Base-by-base conservation (phyloP, 2,329 filamentous ascomycete genomes). In the Aspergillus ochraceus region DNA sequence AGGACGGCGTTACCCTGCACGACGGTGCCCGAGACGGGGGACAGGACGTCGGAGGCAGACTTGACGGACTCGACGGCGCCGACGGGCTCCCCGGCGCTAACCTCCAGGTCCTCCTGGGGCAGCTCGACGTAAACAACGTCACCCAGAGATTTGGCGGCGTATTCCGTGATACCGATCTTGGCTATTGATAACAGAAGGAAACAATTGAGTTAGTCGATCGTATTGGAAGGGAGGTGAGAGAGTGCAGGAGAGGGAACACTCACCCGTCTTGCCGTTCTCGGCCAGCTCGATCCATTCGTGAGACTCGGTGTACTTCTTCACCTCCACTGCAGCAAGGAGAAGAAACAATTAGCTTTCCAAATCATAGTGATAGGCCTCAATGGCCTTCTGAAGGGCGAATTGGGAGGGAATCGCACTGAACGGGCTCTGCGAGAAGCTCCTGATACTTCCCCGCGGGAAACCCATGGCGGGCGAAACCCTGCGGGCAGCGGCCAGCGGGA, bases 121-220 rank as follows among this genome's bases (percentile, higher is more conserved):
- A 99, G 89, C 83, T 99, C 95, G 71, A 98, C 92, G 81, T 90
- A 99, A 74, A 99, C 94, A 60, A 98, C 93, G 76, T 99, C 95
- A 68, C 95, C 95, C 63, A 99, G 90, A 67, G 91, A 89, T 71
- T 96, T 86, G 67, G 95, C 91, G 20, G 95, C 95, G 83, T 96
- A 98, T 69, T 89, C 84, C 58, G 92, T 95, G 76, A 99, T 96
- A 62, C 95, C 95, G 64, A 90, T 82, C 52, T 86, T 88, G 68
- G 81, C 87, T 88, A 68, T 52, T 45, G 3, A 17, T 17, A 8
- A 17, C 32, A 36, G 11, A 36, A 53, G 53, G 10, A 42, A n/a
- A n/a, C 36, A n/a, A 42, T 42, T 17, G 8, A 10, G 8, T 42
- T 42, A 42, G 17, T 42, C 17, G 6, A 8, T 9, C 8, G 26